phyloP scores from a whole-genome alignment of 441 rosid genomes.

The Syzygium syzygioides region DNA sequence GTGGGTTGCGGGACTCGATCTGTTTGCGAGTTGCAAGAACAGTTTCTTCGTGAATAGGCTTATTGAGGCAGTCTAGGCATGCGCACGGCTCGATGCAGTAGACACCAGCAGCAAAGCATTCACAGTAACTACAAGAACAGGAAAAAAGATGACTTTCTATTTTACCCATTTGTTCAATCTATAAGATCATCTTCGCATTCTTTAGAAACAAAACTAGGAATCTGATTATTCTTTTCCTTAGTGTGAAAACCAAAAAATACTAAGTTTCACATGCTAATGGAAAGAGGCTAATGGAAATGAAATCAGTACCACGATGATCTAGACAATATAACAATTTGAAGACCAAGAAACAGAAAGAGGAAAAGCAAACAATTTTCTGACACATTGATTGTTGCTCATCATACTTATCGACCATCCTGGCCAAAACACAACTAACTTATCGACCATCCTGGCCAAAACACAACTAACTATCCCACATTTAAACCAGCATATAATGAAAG shows the following conservation, averaged over 20 bases:
- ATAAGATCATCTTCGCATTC: background rate
- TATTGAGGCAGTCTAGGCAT: constrained; percentile 94
- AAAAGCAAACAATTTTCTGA: background rate
- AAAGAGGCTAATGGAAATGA: background rate
- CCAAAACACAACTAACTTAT: background rate
- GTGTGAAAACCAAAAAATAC: background rate
- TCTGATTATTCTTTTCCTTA: background rate
- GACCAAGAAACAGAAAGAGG: background rate
- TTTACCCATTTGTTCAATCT: background rate
- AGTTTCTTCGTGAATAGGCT: constrained; percentile 93
- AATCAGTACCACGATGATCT: background rate
- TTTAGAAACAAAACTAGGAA: background rate
- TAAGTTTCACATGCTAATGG: background rate
- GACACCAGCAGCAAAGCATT: constrained; percentile 99
- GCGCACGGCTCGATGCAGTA: constrained; percentile 98
- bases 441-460: background rate
- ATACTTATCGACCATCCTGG: background rate
- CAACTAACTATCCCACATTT: background rate
- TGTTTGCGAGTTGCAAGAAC: constrained; percentile 98
- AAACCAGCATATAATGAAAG: background rate
- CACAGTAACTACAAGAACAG: constrained; percentile 71
- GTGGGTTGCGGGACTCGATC: constrained; percentile 96
- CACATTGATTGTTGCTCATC: background rate
- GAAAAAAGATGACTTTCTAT: background rate
- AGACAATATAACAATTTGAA: background rate